These are phyloP conservation scores for Rhodotorula glutinis DNA, from an alignment of 1,284 basidiomycete species.

Conservation along the genomic window DNA sequence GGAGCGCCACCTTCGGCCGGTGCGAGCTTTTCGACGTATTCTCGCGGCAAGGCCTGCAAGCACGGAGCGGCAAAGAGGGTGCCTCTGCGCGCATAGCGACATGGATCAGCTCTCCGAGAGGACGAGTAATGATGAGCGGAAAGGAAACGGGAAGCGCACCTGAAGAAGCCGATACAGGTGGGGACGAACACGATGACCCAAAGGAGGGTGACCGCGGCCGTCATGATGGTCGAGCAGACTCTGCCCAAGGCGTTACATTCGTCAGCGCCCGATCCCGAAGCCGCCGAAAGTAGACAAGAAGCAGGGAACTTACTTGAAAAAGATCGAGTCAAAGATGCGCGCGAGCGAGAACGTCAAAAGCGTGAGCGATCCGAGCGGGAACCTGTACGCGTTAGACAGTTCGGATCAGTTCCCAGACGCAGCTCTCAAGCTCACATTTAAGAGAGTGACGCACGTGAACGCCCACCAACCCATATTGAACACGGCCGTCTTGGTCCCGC, in stretches of 20 bases:
- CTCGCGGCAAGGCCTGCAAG: conserved; percentile 30
- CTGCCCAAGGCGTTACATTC: conserved; percentile 11
- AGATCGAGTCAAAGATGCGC: conserved; percentile 38
- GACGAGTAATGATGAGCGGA: neutral
- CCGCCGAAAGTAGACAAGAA: neutral
- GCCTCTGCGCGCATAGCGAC: conserved; percentile 14
- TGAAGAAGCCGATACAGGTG: conserved; percentile 17
- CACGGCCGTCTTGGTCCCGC: conserved; percentile 1
- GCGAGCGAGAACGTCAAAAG: conserved; percentile 43
- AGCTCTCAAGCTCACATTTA: no score
- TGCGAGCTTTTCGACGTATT: conserved; percentile 32
- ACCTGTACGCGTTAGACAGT: neutral
- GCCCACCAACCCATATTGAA: conserved; percentile 41
- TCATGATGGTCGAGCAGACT: conserved; percentile 36
- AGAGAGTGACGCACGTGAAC: conserved; percentile 14
- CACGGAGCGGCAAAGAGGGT: conserved; percentile 43
- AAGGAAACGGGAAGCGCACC: neutral
- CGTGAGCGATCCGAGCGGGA: conserved; percentile 42
- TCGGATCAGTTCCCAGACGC: no score
- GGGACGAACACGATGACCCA: conserved; percentile 38
- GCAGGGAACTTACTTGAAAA: conserved; percentile 37
- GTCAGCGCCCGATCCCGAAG: conserved; percentile 1
- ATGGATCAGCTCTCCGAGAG: neutral
- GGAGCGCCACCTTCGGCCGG: neutral
- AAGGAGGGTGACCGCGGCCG: conserved; percentile 26